phyloP scores from a whole-genome alignment of 2,329 filamentous ascomycete species.

The Dactylonectria macrodidyma region DNA sequence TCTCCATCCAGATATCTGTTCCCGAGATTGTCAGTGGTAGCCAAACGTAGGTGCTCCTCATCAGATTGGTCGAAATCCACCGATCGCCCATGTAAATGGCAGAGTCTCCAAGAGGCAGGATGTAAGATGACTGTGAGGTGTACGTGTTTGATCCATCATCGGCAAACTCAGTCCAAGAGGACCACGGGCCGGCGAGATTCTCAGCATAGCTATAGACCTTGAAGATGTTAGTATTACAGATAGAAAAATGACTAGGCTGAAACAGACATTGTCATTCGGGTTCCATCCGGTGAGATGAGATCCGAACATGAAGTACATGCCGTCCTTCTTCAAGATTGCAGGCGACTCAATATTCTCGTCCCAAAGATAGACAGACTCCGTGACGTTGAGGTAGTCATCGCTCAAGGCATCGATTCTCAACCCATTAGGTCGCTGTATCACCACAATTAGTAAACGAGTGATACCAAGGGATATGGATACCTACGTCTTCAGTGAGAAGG shows the following conservation, averaged over 20 bases:
- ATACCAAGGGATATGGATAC: conserved; percentile 32
- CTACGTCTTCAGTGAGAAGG: conserved; percentile 74
- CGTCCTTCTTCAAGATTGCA: conserved; percentile 72
- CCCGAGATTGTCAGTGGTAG: conserved; percentile 70
- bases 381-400: conserved; percentile 69
- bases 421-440: conserved; percentile 65
- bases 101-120: conserved; percentile 61
- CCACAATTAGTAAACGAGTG: rapidly evolving
- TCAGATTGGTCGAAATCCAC: conserved; percentile 73
- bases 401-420: conserved; percentile 71
- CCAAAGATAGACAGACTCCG: conserved; percentile 66
- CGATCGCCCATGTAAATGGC: conserved; percentile 78
- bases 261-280: conserved; percentile 72
- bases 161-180: conserved; percentile 71
- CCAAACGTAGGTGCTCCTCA: conserved; percentile 75
- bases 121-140: conserved; percentile 71
- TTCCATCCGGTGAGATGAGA: conserved; percentile 71
- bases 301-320: conserved; percentile 76
- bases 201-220: conserved; percentile 70
- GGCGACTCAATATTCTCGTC: conserved; percentile 72
- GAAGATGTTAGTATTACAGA: background rate
- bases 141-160: conserved; percentile 70
- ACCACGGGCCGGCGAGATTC: conserved; percentile 73
- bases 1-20: conserved; percentile 64
- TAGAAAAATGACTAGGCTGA: rapidly evolving